These are phyloP conservation scores for Neurospora sp. DNA, from an alignment of 495 filamentous ascomycete species.

Conservation along the genomic window DNA sequence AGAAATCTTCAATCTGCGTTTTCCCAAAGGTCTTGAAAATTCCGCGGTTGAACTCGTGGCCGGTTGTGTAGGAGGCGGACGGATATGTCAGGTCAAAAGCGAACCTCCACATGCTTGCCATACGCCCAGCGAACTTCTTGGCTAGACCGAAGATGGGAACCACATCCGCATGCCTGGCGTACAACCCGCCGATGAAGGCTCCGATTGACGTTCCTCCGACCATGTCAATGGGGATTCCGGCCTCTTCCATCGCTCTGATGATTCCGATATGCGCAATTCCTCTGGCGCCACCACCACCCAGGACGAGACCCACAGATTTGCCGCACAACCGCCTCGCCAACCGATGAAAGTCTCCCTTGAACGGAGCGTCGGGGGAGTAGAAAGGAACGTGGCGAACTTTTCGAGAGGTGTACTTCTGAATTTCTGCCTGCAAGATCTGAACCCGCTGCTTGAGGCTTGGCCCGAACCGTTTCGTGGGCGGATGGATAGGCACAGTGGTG, in stretches of 20 bases:
- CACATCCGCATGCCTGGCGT: slow-evolving; percentile 91
- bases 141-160: slow-evolving; percentile 93
- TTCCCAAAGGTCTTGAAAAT: slow-evolving; percentile 98
- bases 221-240: slow-evolving; percentile 92
- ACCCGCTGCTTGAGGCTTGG: slow-evolving; percentile 86
- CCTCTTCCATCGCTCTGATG: slow-evolving; percentile 90
- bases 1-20: slow-evolving; percentile 96
- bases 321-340: slow-evolving; percentile 85
- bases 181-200: slow-evolving; percentile 91
- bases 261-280: slow-evolving; percentile 88
- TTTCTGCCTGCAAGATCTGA: slow-evolving; percentile 90
- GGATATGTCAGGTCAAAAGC: slow-evolving; percentile 93
- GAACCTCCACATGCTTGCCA: slow-evolving; percentile 97
- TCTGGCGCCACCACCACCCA: slow-evolving; percentile 86
- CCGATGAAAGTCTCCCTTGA: slow-evolving; percentile 94
- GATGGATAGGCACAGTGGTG: slow-evolving; percentile 66
- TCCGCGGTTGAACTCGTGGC: slow-evolving; percentile 97
- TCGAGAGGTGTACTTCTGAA: slow-evolving; percentile 91
- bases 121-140: slow-evolving; percentile 93
- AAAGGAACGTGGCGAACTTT: slow-evolving; percentile 76
- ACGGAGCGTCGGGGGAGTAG: slow-evolving; percentile 82
- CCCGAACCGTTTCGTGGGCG: slow-evolving; percentile 66
- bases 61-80: slow-evolving; percentile 88
- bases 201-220: slow-evolving; percentile 95
- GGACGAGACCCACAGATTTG: slow-evolving; percentile 86